Evolutionary conservation across 495 filamentous ascomycete genomes (phyloP).

Genomic region (Xylaria grammica): DNA sequence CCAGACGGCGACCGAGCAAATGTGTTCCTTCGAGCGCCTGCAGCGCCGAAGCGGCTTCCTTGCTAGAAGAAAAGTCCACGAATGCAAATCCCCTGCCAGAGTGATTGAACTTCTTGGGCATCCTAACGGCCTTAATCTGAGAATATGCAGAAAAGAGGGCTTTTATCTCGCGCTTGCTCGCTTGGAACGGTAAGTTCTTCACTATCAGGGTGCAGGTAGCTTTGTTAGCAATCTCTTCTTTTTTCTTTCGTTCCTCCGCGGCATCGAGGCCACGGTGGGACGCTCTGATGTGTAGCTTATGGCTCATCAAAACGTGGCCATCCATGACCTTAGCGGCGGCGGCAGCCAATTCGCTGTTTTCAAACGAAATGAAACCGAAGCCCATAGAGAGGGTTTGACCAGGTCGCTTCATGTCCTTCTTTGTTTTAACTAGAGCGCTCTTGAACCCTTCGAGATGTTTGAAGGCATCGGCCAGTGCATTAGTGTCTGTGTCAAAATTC

Average conservation of each 20-base stretch:
- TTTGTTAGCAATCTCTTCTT: conserved; percentile 77
- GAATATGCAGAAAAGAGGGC: conserved; percentile 87
- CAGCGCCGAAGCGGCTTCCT: conserved; percentile 93
- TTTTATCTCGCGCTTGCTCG: conserved; percentile 87
- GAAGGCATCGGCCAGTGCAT: conserved; percentile 74
- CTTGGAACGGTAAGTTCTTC: conserved; percentile 97
- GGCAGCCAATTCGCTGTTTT: conserved; percentile 73
- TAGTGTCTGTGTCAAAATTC: conserved; percentile 85
- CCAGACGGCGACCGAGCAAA: conserved; percentile 84
- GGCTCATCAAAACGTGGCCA: conserved; percentile 81
- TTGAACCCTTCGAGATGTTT: conserved; percentile 82
- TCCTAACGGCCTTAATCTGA: conserved; percentile 85
- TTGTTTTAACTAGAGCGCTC: conserved; percentile 84
- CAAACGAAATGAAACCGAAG: conserved; percentile 93
- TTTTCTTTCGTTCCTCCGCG: conserved; percentile 79
- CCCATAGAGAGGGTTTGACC: conserved; percentile 91
- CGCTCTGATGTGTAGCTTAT: conserved; percentile 79
- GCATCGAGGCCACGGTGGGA: conserved; percentile 86
- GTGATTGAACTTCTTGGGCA: conserved; percentile 93
- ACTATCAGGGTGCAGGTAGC: conserved; percentile 85
- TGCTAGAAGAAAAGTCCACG: conserved; percentile 89
- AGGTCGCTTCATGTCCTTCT: conserved; percentile 81
- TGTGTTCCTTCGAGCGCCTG: conserved; percentile 90
- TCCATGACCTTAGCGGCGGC: conserved; percentile 84
- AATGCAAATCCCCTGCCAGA: conserved; percentile 93